phyloP scores from a whole-genome alignment of 2,329 filamentous ascomycete species.

The Fusarium sp. region DNA sequence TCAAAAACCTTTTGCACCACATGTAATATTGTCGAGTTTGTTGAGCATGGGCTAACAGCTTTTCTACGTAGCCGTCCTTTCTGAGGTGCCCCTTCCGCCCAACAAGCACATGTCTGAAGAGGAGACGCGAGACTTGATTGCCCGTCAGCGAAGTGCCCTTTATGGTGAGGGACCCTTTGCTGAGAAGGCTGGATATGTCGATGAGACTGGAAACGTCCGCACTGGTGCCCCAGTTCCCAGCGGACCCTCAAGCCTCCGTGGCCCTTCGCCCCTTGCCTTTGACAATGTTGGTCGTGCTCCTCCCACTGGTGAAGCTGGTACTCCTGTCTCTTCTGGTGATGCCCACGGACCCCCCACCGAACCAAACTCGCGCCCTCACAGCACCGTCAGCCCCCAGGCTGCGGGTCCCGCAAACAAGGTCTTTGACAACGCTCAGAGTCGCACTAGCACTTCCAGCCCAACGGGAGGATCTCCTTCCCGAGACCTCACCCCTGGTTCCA shows the following conservation, averaged over 20 bases:
- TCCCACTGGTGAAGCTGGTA: constrained; percentile 51
- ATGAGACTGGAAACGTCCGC: constrained; percentile 73
- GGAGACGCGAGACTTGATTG: constrained; percentile 93
- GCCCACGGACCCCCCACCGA: constrained; percentile 61
- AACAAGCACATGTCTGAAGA: constrained; percentile 94
- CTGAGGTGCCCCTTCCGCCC: constrained; percentile 54
- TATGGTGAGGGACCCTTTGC: constrained; percentile 83
- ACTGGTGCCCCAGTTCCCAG: constrained; percentile 74
- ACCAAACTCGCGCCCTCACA: constrained; percentile 77
- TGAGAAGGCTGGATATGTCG: constrained; percentile 73
- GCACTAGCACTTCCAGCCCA: constrained; percentile 86
- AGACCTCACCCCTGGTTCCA: constrained; percentile 64
- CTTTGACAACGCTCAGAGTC: constrained; percentile 72
- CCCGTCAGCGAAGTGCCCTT: constrained; percentile 92
- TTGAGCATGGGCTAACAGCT: constrained; percentile 53
- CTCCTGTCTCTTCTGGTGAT: constrained; percentile 56
- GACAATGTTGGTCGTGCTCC: constrained; percentile 65
- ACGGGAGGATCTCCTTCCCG: constrained; percentile 82
- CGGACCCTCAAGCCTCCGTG: constrained; percentile 73
- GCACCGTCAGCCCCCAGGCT: constrained; percentile 84
- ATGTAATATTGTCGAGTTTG: constrained; percentile 45
- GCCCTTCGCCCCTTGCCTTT: constrained; percentile 82
- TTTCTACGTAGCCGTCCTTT: constrained; percentile 62
- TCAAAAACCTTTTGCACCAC: constrained; percentile 39
- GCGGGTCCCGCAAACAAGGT: constrained; percentile 66